Evolutionary conservation across 2,329 filamentous ascomycete species (phyloP), one percentile per base, ranked within the genome.

Genomic region (Albophoma yamanashiensis): DNA sequence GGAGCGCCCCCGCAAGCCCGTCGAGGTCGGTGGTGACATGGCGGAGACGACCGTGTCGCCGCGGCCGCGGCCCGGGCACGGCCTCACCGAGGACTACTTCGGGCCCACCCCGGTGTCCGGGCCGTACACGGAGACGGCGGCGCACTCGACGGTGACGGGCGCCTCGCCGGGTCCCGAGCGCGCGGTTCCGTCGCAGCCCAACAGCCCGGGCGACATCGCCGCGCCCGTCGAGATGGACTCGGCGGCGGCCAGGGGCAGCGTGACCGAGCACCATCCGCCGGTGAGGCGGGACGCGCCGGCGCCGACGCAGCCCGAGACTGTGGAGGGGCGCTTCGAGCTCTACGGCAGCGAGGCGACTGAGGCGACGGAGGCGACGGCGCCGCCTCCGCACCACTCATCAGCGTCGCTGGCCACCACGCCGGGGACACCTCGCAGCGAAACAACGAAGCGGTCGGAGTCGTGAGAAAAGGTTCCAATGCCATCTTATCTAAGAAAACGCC

Each of bases 171-270:
- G 67, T 3, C 65, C 62, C n/a, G 64, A 64, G n/a, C 69, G 73
- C 40, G 76, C 75, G 0, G 78, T 81, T 27, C 76, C 78, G 3
- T 58, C 74, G 27, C 68, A 69, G 53, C 80, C 82, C 12, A 15
- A 57, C 20, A 31, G 36, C 4, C 45, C 55, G 2, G 56, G 56
- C 12, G 80, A 83, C 64, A 81, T 83, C 47, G 69, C 75, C 0
- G 73, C 72, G 25, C 77, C 82, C 4, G 80, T 85, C 3, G 83
- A 86, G 73, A 81, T 86, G 15, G 81, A 78, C 61, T 76, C 77
- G 55, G 64, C 64, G 4, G 45, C 53, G 22, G 43, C 63, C 57
- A 56, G 59, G 63, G 20, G 56, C 62, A 34, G 52, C 53, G 53
- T 15, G 34, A 9, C 20, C 39, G 52, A 42, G n/a, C 52, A 58